Base-by-base conservation (phyloP, 139 green algal genomes). In the Dunaliella primolecta region DNA sequence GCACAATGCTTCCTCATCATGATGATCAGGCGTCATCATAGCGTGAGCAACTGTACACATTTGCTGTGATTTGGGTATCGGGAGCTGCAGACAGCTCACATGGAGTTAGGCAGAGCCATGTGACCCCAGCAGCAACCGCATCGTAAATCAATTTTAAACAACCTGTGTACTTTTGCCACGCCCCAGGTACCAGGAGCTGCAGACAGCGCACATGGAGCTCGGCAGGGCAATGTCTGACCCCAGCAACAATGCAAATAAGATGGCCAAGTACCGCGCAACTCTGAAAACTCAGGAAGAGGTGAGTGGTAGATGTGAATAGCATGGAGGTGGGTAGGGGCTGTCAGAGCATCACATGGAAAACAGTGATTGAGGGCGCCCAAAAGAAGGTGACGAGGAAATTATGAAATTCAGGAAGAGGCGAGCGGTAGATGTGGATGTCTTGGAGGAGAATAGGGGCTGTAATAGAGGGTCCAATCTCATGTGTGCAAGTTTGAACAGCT, bases 41-140 rank as follows among this genome's bases (percentile, higher is more conserved):
- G n/a, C n/a, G n/a, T n/a, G n/a, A n/a, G n/a, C n/a, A n/a, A n/a
- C n/a, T n/a, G n/a, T n/a, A n/a, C n/a, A n/a, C n/a, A n/a, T n/a
- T n/a, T n/a, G n/a, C n/a, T n/a, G n/a, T n/a, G n/a, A n/a, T n/a
- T n/a, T 71, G 81, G 84, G 23, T 90, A 91, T 84, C 75, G 86
- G 24, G 86, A 90, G 84, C 86, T 93, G 74, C 90, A 95, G 86
- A 87, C 91, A 35, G 92, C 92, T 2, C 92, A 95, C 83, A 87
- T 91, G 76, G 76, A 85, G 33, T 87, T 92, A 86, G 87, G 86
- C 34, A 80, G 85, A 70, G 30, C 2, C 31, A 55, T 79, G 57
- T 21, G 82, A 81, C 23, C 36, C 15, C 23, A 35, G 35, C 25
- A 46, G 33, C 34, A 75, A 37, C n/a, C n/a, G n/a, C n/a, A n/a